A percentile compares a stretch with the other conserved stretches of the same genome.
phyloP scores from a whole-genome alignment of 129 eudicot species.

The Arctium minus region DNA sequence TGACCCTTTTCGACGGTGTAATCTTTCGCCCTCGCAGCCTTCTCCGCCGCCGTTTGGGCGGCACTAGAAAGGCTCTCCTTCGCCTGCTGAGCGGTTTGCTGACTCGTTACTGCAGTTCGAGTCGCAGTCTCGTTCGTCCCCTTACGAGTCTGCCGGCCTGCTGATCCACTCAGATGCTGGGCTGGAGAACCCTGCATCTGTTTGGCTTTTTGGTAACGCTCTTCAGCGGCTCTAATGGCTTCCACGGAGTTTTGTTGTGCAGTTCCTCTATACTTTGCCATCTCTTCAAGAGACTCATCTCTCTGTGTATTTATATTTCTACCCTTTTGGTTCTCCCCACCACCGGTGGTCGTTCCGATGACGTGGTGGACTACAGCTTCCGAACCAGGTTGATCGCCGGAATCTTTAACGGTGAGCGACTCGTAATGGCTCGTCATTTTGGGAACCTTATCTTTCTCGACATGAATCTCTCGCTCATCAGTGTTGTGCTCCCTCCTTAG shows the following conservation, averaged over 20 bases:
- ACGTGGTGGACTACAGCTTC: slow-evolving; percentile 2
- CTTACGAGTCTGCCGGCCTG: too few species aligned
- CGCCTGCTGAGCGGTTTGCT: slow-evolving; percentile 9
- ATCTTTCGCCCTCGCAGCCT: neutral
- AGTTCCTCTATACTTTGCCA: slow-evolving; percentile 28
- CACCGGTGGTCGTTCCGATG: slow-evolving; percentile 8
- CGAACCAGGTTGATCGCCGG: slow-evolving; percentile 9
- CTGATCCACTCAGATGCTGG: neutral
- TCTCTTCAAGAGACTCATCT: slow-evolving; percentile 43
- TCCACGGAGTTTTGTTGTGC: slow-evolving; percentile 72
- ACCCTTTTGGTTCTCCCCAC: neutral
- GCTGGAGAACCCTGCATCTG: neutral
- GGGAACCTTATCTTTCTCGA: slow-evolving; percentile 65
- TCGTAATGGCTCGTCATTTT: slow-evolving; percentile 61
- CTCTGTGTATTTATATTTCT: neutral
- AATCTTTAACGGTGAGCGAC: slow-evolving; percentile 40
- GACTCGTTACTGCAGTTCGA: neutral
- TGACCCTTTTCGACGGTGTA: neutral
- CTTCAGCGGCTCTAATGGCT: slow-evolving; percentile 55
- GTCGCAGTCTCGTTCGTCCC: neutral
- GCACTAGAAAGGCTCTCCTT: slow-evolving; percentile 11
- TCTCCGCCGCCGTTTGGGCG: slow-evolving; percentile 16
- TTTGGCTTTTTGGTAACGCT: slow-evolving; percentile 34
- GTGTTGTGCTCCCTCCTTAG: slow-evolving; percentile 39
- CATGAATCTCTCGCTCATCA: slow-evolving; percentile 39